Base-by-base conservation (phyloP, 1,139 yeast genomes). In the Candida pseudoviswanathii region DNA sequence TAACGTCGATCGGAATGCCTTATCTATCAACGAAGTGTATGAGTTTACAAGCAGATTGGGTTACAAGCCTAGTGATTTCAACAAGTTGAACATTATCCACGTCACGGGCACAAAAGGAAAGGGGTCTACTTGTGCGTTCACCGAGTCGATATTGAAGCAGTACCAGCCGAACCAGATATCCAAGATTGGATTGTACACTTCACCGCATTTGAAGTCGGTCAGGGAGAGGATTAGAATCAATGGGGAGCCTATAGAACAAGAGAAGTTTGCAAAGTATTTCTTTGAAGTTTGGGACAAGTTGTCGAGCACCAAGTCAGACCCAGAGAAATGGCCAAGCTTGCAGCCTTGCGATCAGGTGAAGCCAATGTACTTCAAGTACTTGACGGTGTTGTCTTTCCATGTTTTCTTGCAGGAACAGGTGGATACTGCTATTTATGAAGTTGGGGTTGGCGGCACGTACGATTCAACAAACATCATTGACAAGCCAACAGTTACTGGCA, bases 31-130 rank as follows among this genome's bases (percentile, higher is more conserved):
- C 27, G 97, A 94, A 64, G 95, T 94, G 85, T 75, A 82, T 46
- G 98, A 92, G 65, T 95, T 94, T 86, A 81, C 88, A n/a, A 75
- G 94, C 50, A 75, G 98, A 58, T 79, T 90, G 46, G 99, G 98
- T 0, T 91, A 92, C 67, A 64, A 71, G n/a, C 79, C 85, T 0
- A 58, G 68, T 3, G 96, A 87, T 54, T 84, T 89, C 62, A 82
- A 91, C 66, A 77, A 70, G 51, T 69, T 95, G 60, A 91, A 92
- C 58, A 79, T 91, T 3, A 80, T 95, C 44, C 99, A 95, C 63
- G 87, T 95, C 33, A 92, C 99, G 0, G 99, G 99, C 26, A 95
- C 99, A 1, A 95, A 95, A 67, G 99, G 99, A 9, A 95, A 95
- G 70, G 99, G 99, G 1, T 91, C 97, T 1, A 92, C 98, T 0